Base-by-base conservation (phyloP, 768 basidiomycete genomes). In the Lactarius sp. region DNA sequence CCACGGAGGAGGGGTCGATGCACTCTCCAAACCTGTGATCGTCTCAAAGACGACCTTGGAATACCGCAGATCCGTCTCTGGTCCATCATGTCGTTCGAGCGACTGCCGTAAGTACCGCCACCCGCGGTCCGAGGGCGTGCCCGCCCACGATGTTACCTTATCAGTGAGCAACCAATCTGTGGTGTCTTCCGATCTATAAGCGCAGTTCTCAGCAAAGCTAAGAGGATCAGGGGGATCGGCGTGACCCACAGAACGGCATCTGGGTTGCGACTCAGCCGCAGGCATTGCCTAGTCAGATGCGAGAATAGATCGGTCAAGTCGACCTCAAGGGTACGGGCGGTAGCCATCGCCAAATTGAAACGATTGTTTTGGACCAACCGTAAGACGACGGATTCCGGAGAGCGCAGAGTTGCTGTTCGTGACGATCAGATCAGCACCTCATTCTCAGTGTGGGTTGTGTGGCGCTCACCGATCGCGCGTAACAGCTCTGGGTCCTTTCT, bases 241-340 rank as follows among this genome's bases (percentile, higher is more conserved):
- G 10, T 9, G 47, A 75, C 82, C 69, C 73, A 90, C 90, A 85
- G 71, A 58, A 83, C 76, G 8, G 79, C 74, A 68, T 87, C 83
- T 6, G 84, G 80, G 62, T 83, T 82, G 69, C 79, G 82, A 63
- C 88, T 82, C 49, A 97, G 76, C 62, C 87, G 84, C 52, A 95
- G 74, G 73, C 94, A 97, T 71, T 92, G 86, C 42, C 77, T 78
- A 0, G 93, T 85, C 66, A 98, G 76, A 66, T 84, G 80, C 47
- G 83, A 82, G 71, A 98, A 96, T 12, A 96, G 70, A 66, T 92
- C 88, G 3, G 86, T 85, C 89, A 98, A 91, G 73, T 97, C 92
- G 47, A 93, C 84, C 39, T 84, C 79, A 47, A 97, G 81, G 51
- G 83, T 83, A 39, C 83, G 81, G 2, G 92, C 94, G 34, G 86